These are phyloP conservation scores for Penicillium sp. DNA, from an alignment of 2,329 filamentous ascomycete genomes.

Conservation along the genomic window DNA sequence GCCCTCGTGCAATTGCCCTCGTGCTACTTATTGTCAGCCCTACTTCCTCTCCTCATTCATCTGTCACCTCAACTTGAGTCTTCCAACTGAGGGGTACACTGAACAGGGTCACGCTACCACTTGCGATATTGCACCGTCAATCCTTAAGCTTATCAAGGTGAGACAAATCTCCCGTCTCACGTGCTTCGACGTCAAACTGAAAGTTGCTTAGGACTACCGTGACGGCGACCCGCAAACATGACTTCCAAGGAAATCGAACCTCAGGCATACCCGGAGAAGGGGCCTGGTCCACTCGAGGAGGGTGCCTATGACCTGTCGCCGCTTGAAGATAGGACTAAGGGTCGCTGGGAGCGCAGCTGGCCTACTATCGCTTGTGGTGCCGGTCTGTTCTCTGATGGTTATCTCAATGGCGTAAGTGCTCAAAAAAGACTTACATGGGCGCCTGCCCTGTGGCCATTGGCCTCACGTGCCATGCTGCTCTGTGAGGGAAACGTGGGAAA, in stretches of 20 bases:
- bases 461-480: not conserved
- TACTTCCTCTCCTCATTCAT: not conserved
- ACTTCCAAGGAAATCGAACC: slow-evolving; percentile 4
- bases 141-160: not conserved
- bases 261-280: slow-evolving; percentile 17
- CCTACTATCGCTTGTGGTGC: slow-evolving; percentile 87
- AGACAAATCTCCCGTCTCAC: not conserved
- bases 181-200: not conserved
- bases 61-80: not conserved
- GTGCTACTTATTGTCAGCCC: not conserved
- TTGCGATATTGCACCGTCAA: not conserved
- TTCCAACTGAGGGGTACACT: not conserved
- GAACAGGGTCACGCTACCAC: no score
- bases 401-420: slow-evolving; percentile 74
- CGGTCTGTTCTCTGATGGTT: slow-evolving; percentile 87
- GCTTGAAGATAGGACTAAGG: slow-evolving; percentile 32
- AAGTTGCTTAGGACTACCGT: not conserved
- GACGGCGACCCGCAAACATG: not conserved
- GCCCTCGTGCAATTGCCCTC: not conserved
- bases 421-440: not conserved
- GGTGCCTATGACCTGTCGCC: slow-evolving; percentile 21
- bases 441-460: not conserved
- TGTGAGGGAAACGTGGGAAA: not conserved
- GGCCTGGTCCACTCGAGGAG: slow-evolving; percentile 7
- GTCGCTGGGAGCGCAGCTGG: slow-evolving; percentile 58